A percentile compares a stretch with the other conserved stretches of the same genome.
Evolutionary conservation across 208 protist genomes (phyloP).

Genomic region (Balamuthia mandrillaris): DNA sequence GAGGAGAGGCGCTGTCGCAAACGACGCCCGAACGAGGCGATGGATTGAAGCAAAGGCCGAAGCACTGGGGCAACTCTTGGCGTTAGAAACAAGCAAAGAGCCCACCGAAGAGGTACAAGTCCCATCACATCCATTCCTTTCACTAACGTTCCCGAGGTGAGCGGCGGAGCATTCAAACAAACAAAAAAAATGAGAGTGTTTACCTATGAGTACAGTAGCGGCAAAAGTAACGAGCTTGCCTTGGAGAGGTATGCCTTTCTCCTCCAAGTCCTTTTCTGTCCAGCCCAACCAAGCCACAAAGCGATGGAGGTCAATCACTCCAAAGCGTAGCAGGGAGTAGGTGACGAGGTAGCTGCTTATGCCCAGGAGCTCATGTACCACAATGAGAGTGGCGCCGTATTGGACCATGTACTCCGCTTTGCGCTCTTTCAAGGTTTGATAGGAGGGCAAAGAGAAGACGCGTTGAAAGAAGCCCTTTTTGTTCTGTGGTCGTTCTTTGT

Average conservation of each 20-base stretch:
- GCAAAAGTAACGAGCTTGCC: constrained; percentile 33
- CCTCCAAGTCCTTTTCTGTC: not conserved
- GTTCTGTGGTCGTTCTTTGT: too few species aligned
- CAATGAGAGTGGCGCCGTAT: constrained; percentile 6
- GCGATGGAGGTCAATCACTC: constrained; percentile 7
- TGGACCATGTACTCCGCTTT: constrained; percentile 13
- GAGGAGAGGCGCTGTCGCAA: too few species aligned
- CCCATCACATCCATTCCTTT: constrained; percentile 26
- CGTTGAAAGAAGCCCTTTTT: too few species aligned
- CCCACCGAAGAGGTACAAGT: constrained; percentile 30
- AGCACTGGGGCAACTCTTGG: too few species aligned
- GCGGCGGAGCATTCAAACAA: not conserved
- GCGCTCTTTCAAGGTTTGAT: constrained; percentile 33
- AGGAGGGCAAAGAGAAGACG: too few species aligned
- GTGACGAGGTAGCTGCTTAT: constrained; percentile 28
- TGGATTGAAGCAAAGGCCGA: too few species aligned
- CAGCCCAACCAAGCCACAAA: not conserved
- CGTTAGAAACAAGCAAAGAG: constrained; percentile 6
- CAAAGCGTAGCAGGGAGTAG: not conserved
- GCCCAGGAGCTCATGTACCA: constrained; percentile 23
- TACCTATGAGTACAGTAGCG: not conserved
- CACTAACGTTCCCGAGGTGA: not conserved
- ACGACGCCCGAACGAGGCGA: too few species aligned
- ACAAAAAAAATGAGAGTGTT: not conserved
- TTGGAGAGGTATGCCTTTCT: constrained; percentile 14